phyloP scores from a whole-genome alignment of 1,284 basidiomycete genomes.

The Schizophyllum commune region DNA sequence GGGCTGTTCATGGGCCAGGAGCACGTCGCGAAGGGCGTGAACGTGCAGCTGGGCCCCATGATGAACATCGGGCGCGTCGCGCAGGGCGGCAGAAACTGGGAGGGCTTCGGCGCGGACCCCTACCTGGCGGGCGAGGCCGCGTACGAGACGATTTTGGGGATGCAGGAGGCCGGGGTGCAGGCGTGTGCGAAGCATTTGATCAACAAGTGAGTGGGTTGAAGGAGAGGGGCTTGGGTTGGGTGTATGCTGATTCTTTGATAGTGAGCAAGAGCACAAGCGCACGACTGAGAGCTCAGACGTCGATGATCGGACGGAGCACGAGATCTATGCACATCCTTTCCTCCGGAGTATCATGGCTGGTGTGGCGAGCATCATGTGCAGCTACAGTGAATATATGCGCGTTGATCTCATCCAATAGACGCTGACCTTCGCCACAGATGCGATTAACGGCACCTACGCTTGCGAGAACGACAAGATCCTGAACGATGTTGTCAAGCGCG shows the following conservation, averaged over 20 bases:
- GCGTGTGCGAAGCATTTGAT: slow-evolving; percentile 75
- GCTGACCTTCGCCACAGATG: slow-evolving; percentile 25
- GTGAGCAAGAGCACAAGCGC: slow-evolving; percentile 12
- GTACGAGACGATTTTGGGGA: slow-evolving; percentile 67
- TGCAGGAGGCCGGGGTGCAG: slow-evolving; percentile 69
- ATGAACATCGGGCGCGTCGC: slow-evolving; percentile 69
- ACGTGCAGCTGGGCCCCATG: slow-evolving; percentile 58
- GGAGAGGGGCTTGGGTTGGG: no score
- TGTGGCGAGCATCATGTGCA: slow-evolving; percentile 74
- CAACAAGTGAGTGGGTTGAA: slow-evolving; percentile 62
- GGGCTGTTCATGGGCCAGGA: slow-evolving; percentile 75
- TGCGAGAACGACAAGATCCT: slow-evolving; percentile 73
- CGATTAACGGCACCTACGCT: slow-evolving; percentile 71
- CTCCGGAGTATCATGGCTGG: slow-evolving; percentile 70
- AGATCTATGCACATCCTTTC: slow-evolving; percentile 70
- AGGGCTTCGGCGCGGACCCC: slow-evolving; percentile 77
- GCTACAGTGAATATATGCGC: slow-evolving; percentile 35
- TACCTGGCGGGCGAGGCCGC: slow-evolving; percentile 68
- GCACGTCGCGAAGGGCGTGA: slow-evolving; percentile 73
- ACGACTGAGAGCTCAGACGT: slow-evolving; percentile 49
- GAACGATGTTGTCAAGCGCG: slow-evolving; percentile 74
- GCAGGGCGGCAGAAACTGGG: slow-evolving; percentile 76
- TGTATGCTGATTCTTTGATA: no score
- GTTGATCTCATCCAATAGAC: neutral
- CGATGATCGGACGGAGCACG: slow-evolving; percentile 72